Percentiles rank a stretch among this genome's conserved stretches.
These are phyloP conservation scores for Aspergillus baeticus DNA, from an alignment of 495 filamentous ascomycete species.

Conservation along the genomic window DNA sequence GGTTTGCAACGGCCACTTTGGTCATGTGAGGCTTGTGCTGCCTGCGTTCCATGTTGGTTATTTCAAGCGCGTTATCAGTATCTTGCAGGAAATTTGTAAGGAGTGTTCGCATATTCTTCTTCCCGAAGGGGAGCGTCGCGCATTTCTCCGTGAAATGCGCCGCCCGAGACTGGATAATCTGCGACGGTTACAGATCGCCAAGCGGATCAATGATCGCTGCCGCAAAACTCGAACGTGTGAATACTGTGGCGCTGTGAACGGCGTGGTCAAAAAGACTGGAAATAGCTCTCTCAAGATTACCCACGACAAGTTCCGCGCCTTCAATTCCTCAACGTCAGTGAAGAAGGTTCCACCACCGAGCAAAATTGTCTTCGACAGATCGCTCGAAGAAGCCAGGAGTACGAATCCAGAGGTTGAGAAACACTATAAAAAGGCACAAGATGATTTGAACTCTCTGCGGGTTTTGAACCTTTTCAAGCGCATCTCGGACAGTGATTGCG, in stretches of 20 bases:
- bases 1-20: conserved; percentile 91
- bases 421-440: conserved; percentile 84
- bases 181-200: conserved; percentile 71
- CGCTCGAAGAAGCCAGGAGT: conserved; percentile 73
- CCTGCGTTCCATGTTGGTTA: conserved; percentile 96
- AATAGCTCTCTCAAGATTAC: conserved; percentile 77
- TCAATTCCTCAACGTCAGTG: conserved; percentile 78
- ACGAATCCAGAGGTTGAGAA: conserved; percentile 81
- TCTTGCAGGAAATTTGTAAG: conserved; percentile 94
- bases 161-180: conserved; percentile 84
- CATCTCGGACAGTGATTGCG: conserved; percentile 82
- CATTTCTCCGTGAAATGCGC: conserved; percentile 73
- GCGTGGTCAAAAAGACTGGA: conserved; percentile 82
- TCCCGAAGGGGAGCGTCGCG: conserved; percentile 68
- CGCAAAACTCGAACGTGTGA: conserved; percentile 77
- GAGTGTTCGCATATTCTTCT: conserved; percentile 67
- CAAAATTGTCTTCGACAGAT: conserved; percentile 80
- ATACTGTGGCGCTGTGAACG: conserved; percentile 76
- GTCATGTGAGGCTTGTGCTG: conserved; percentile 82
- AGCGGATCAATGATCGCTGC: conserved; percentile 84
- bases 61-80: conserved; percentile 82
- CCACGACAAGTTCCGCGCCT: conserved; percentile 89
- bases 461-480: conserved; percentile 88
- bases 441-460: conserved; percentile 87
- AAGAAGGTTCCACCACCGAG: conserved; percentile 77